A percentile compares a stretch with the other conserved stretches of the same genome.
phyloP scores from a whole-genome alignment of 2,329 filamentous ascomycete species.

The Diatrype stigma region DNA sequence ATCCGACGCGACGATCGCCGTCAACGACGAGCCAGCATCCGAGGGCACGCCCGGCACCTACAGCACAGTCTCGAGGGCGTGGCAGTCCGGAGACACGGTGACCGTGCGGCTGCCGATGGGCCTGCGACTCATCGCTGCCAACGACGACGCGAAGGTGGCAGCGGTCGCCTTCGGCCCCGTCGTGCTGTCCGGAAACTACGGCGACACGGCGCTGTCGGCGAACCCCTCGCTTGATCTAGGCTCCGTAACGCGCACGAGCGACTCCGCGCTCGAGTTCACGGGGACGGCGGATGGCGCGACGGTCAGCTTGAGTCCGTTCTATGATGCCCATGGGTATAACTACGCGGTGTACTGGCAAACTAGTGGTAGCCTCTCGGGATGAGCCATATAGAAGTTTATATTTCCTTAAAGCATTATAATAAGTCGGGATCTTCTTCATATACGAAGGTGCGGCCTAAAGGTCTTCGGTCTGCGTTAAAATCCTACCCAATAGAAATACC shows the following conservation, averaged over 20 bases:
- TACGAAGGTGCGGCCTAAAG: too few species aligned
- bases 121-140: conserved; percentile 39
- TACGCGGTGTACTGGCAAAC: conserved; percentile 39
- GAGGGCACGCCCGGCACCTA: conserved; percentile 34
- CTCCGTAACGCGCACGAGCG: conserved; percentile 21
- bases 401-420: too few species aligned
- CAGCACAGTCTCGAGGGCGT: conserved; percentile 34
- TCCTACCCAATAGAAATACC: too few species aligned
- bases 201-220: conserved; percentile 19
- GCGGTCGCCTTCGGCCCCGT: conserved; percentile 45
- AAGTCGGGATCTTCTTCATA: too few species aligned
- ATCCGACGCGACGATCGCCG: conserved; percentile 29
- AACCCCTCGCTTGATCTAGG: conserved; percentile 28
- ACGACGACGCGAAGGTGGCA: conserved; percentile 39
- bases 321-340: conserved; percentile 37
- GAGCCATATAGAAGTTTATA: neutral
- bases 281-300: conserved; percentile 26
- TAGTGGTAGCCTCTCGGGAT: conserved; percentile 1
- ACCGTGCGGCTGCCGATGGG: conserved; percentile 42
- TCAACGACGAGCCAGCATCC: conserved; percentile 35
- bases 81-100: conserved; percentile 40
- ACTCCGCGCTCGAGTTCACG: conserved; percentile 26
- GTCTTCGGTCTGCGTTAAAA: too few species aligned
- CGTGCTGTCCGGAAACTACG: conserved; percentile 43
- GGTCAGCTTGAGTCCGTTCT: conserved; percentile 34